These are phyloP conservation scores for Sicyos edulis DNA, from an alignment of 306 rosid genomes.

Conservation along the genomic window DNA sequence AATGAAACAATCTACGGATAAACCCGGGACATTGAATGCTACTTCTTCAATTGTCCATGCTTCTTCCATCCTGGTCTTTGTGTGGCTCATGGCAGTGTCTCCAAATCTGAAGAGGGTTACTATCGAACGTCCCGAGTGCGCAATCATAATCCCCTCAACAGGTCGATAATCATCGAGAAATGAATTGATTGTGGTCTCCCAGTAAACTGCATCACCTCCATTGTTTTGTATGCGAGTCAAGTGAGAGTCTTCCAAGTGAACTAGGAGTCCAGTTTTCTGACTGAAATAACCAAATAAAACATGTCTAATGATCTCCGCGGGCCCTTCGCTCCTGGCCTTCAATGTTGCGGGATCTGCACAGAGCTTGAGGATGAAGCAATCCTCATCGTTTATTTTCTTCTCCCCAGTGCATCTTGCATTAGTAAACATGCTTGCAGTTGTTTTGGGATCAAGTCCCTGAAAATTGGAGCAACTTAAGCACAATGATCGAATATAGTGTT, in stretches of 20 bases:
- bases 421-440: conserved; percentile 94
- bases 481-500: background rate
- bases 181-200: conserved; percentile 98
- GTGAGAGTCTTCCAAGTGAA: conserved; percentile 97
- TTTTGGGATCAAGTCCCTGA: conserved; percentile 93
- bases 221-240: conserved; percentile 96
- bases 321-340: conserved; percentile 96
- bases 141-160: conserved; percentile 86
- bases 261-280: conserved; percentile 90
- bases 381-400: conserved; percentile 84
- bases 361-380: conserved; percentile 93
- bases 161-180: conserved; percentile 83
- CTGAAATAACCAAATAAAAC: conserved; percentile 96
- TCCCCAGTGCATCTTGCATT: conserved; percentile 94
- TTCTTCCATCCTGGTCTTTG: conserved; percentile 97
- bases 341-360: conserved; percentile 77
- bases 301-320: conserved; percentile 93
- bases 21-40: conserved; percentile 89
- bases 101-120: conserved; percentile 98
- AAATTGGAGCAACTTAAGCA: conserved; percentile 7
- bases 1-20: conserved; percentile 87
- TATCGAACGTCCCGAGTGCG: conserved; percentile 88
- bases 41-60: conserved; percentile 99
- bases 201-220: conserved; percentile 94
- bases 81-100: conserved; percentile 99